phyloP scores from a whole-genome alignment of 805 yeast genomes.

The Monosporozyma aquatica region DNA sequence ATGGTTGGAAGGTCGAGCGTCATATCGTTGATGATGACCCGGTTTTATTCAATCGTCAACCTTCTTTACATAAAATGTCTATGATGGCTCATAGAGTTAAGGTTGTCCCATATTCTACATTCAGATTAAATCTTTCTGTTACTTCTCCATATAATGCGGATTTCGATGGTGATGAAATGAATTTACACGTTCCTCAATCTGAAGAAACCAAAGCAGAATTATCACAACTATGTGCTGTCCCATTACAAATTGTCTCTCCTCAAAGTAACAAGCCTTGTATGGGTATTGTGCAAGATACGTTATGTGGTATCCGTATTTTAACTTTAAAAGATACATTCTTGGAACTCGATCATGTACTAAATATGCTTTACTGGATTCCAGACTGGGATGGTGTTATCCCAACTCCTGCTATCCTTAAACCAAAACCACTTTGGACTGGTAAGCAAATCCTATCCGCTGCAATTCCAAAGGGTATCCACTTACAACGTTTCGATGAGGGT shows the following conservation, averaged over 20 bases:
- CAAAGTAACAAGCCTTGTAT: constrained; percentile 98
- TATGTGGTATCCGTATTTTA: constrained; percentile 95
- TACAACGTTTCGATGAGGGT: constrained; percentile 89
- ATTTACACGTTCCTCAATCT: constrained; percentile 96
- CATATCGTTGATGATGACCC: constrained; percentile 97
- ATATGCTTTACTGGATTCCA: constrained; percentile 95
- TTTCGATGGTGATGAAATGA: constrained; percentile 99
- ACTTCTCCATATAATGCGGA: constrained; percentile 99
- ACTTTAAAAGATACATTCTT: constrained; percentile 83
- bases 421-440: constrained; percentile 96
- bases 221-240: constrained; percentile 92
- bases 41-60: constrained; percentile 96
- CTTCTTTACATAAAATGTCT: constrained; percentile 97
- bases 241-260: constrained; percentile 94
- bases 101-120: constrained; percentile 98
- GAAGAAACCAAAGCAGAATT: constrained; percentile 96
- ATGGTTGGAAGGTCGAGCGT: constrained; percentile 99
- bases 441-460: constrained; percentile 88
- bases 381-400: constrained; percentile 98
- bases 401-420: constrained; percentile 86
- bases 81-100: constrained; percentile 99
- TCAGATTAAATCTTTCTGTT: constrained; percentile 90
- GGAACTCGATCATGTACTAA: constrained; percentile 91
- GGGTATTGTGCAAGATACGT: constrained; percentile 99
- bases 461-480: constrained; percentile 90